Conservation (phyloP, 305 asterid species). For the Rubia balearica region DNA sequence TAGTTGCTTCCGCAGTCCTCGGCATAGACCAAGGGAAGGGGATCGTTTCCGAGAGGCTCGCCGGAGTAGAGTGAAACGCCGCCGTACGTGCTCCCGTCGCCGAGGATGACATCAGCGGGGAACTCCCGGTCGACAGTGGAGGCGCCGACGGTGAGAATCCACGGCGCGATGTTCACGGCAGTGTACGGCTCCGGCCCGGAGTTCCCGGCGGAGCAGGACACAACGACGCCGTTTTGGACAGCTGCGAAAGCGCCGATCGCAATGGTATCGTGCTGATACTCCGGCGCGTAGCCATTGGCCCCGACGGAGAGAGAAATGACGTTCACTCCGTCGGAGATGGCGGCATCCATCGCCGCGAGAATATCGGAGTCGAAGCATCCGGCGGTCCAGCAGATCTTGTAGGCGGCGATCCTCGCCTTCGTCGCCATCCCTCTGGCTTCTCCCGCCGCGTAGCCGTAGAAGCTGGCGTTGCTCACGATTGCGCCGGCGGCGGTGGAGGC, state of each 20-base stretch:
- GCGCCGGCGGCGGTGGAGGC: conserved; percentile 94
- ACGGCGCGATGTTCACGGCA: conserved; percentile 83
- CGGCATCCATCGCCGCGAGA: conserved; percentile 78
- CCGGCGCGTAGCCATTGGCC: conserved; percentile 59
- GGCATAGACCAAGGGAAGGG: conserved; percentile 55
- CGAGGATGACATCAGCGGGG: conserved; percentile 80
- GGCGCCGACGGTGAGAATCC: conserved; percentile 96
- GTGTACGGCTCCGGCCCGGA: conserved; percentile 68
- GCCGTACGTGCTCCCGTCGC: conserved; percentile 48
- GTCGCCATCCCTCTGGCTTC: conserved; percentile 92
- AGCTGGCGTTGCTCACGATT: conserved; percentile 59
- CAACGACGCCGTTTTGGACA: conserved; percentile 57
- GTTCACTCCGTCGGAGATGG: conserved; percentile 69
- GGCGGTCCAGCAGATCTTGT: conserved; percentile 70
- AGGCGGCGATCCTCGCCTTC: conserved; percentile 81
- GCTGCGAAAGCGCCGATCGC: conserved; percentile 88
- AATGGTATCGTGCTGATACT: conserved; percentile 59
- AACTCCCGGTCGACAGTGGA: conserved; percentile 87
- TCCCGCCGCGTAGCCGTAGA: conserved; percentile 65
- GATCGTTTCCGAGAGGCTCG: conserved; percentile 23
- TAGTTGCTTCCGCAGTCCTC: conserved; percentile 70
- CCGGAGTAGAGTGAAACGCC: conserved; percentile 93
- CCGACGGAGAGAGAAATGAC: conserved; percentile 89
- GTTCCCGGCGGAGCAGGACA: conserved; percentile 88
- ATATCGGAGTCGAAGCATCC: conserved; percentile 90